Percentiles rank a stretch among this genome's conserved stretches.
Conservation (phyloP, 2,329 filamentous ascomycete genomes). For the Aspergillus spinulosporus region DNA sequence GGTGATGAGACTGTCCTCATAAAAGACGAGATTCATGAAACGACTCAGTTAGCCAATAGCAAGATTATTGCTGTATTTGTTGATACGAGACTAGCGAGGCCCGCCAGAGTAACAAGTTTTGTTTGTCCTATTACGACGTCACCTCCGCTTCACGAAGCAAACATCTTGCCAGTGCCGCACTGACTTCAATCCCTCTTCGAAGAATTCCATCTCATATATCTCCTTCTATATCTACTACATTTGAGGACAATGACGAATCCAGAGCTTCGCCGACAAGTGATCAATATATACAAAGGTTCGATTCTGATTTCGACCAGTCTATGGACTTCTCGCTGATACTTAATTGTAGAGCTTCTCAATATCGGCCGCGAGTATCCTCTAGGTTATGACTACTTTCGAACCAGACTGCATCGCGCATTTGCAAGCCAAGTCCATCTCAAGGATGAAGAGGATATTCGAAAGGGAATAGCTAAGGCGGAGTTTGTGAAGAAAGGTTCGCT, state of each 20-base stretch:
- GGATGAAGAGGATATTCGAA: constrained; percentile 72
- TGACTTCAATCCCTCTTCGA: constrained; percentile 1
- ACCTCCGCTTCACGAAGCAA: constrained; percentile 8
- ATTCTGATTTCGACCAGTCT: not conserved
- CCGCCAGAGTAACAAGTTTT: not conserved
- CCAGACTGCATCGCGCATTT: constrained; percentile 82
- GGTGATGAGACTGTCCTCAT: not conserved
- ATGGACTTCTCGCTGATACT: not conserved
- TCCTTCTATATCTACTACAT: not conserved
- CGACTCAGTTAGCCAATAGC: too few relatives aligned
- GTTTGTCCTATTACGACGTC: not conserved
- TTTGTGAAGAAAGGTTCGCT: constrained; percentile 83
- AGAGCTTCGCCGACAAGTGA: constrained; percentile 72
- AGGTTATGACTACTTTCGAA: constrained; percentile 79
- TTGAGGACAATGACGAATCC: constrained; percentile 47
- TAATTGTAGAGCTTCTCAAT: constrained; percentile 70
- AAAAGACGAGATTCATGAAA: too few relatives aligned
- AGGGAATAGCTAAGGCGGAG: constrained; percentile 74
- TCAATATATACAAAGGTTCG: constrained; percentile 79
- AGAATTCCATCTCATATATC: not conserved
- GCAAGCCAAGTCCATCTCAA: constrained; percentile 68
- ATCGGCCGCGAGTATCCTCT: constrained; percentile 84
- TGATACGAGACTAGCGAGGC: not conserved
- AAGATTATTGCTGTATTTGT: not conserved
- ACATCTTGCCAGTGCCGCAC: not conserved